phyloP scores from a whole-genome alignment of 345 rosid genomes.

The Cochlearia excelsa region DNA sequence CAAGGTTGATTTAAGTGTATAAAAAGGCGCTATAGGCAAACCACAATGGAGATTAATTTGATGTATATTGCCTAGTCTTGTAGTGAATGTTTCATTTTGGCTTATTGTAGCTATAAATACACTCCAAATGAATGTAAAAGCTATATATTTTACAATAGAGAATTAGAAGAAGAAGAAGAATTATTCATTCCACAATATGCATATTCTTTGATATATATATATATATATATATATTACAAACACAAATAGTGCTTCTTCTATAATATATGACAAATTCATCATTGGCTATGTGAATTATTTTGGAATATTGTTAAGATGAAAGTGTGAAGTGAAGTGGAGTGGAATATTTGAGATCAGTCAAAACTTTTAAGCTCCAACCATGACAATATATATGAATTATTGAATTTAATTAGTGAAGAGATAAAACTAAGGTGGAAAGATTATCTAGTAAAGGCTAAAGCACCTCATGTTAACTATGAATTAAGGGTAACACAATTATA shows the following conservation, averaged over 20 bases:
- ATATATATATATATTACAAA: no score
- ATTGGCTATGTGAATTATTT: neutral
- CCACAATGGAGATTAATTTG: neutral
- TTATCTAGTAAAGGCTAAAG: constrained; percentile 8
- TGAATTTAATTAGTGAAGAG: constrained; percentile 3
- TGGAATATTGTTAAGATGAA: constrained; percentile 1
- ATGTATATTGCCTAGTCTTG: neutral
- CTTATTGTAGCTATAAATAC: neutral
- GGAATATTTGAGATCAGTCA: neutral
- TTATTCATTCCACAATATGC: neutral
- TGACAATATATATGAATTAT: constrained; percentile 4
- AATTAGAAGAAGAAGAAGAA: neutral
- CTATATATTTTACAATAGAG: neutral
- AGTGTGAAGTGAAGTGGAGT: neutral
- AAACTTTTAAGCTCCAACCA: constrained; percentile 12
- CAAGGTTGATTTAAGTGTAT: neutral
- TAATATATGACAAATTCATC: neutral
- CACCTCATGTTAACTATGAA: constrained; percentile 16
- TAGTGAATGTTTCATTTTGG: neutral
- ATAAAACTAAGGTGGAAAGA: constrained; percentile 2
- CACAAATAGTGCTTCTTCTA: neutral
- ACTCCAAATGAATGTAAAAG: neutral
- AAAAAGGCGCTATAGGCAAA: neutral
- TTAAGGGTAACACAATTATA: no score
- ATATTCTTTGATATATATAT: no score